These are phyloP conservation scores for Euryodendron excelsum DNA, from an alignment of 148 eudicot species.

Conservation along the genomic window DNA sequence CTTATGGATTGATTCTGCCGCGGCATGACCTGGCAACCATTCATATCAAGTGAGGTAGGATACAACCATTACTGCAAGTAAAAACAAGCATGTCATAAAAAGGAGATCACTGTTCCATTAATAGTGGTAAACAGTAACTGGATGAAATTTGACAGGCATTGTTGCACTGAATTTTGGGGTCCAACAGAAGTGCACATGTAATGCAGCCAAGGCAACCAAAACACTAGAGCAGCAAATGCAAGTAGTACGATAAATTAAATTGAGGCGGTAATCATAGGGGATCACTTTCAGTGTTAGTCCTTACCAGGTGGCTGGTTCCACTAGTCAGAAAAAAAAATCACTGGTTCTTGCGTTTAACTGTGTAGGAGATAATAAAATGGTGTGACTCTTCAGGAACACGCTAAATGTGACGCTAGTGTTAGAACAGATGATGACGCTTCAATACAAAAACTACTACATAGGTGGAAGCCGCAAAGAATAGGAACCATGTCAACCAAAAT, in stretches of 20 bases:
- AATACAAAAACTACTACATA: background rate
- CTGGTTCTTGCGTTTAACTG: background rate
- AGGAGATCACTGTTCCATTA: background rate
- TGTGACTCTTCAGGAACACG: background rate
- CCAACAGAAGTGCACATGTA: background rate
- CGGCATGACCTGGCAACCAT: background rate
- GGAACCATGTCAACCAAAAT: background rate
- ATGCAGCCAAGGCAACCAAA: conserved; percentile 2
- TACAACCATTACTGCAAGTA: conserved; percentile 6
- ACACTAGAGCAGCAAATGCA: too few relatives aligned
- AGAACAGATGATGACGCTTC: background rate
- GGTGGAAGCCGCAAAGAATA: background rate
- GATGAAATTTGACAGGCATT: background rate
- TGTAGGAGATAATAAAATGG: background rate
- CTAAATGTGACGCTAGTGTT: background rate
- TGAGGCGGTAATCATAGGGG: background rate
- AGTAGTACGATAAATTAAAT: too few relatives aligned
- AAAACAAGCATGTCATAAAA: background rate
- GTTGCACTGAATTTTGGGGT: background rate
- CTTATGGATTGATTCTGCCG: background rate
- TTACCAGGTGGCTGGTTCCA: background rate
- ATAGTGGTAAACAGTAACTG: background rate
- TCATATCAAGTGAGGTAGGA: background rate
- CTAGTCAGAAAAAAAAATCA: background rate
- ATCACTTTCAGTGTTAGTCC: background rate